Evolutionary conservation across 306 rosid genomes (phyloP).

Genomic region (Biancaea sappan): DNA sequence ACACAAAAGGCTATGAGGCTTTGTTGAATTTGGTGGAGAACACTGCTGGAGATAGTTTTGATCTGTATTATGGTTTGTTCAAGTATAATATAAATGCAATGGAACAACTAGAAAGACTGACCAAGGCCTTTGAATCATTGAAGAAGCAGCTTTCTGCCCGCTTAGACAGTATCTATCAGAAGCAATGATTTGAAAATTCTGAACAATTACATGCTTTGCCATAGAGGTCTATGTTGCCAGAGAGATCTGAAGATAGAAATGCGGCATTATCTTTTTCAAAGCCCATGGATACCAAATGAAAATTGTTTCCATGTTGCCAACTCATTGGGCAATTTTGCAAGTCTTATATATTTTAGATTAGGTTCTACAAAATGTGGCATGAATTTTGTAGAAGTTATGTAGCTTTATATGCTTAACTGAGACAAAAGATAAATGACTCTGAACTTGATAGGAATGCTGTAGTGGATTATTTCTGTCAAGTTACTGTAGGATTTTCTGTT

Average conservation of each 20-base stretch:
- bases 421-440: slow-evolving; percentile 4
- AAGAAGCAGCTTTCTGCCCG: slow-evolving; percentile 79
- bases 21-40: no score
- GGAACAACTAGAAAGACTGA: slow-evolving; percentile 68
- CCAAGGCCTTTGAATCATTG: slow-evolving; percentile 64
- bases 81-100: slow-evolving; percentile 74
- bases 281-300: slow-evolving; percentile 36
- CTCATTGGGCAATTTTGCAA: slow-evolving; percentile 37
- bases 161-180: slow-evolving; percentile 58
- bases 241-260: slow-evolving; percentile 37
- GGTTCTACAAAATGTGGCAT: neutral
- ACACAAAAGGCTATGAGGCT: no score
- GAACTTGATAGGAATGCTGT: no score
- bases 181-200: slow-evolving; percentile 51
- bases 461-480: no score
- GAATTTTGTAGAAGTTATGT: neutral
- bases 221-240: slow-evolving; percentile 44
- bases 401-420: slow-evolving; percentile 13
- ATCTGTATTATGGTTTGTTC: slow-evolving; percentile 82
- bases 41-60: no score
- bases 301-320: slow-evolving; percentile 22
- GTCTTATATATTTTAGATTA: neutral
- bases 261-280: slow-evolving; percentile 34
- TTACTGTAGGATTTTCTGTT: no score
- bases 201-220: slow-evolving; percentile 33